Evolutionary conservation across 108 stramenopile species (phyloP), one percentile per base, ranked within the genome.

Genomic region (Poteriospumella lacustris): DNA sequence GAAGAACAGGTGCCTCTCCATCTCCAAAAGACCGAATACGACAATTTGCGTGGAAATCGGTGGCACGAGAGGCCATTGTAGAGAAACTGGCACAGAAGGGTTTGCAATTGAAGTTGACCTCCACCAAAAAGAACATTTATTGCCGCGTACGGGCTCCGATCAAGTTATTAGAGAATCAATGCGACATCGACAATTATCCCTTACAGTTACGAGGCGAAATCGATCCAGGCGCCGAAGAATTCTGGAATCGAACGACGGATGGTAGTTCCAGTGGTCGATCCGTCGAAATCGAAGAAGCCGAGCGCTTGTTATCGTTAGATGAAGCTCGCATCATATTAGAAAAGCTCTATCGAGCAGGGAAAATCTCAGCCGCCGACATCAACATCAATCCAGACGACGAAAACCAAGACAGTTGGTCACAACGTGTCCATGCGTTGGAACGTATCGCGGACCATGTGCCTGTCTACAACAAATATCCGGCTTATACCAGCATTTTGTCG

Each of bases 81-180:
- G 75, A 69, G 39, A 68, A 59, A 43, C 80, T 82, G 19, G 41
- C 15, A 26, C 41, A 68, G 38, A 78, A 77, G 34, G 82, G 82
- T 19, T 77, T 82, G 1, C 82, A 82, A 80, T 80, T 82, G 40
- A 82, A 82, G 79, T 68, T 82, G 52, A 72, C 80, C 5, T 29
- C 78, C 28, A 76, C 58, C 39, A 68, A 68, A 62, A 68, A 60
- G 34, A 41, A 38, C 0, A 33, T 82, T 34, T 77, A 78, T 1
- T 82, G 82, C 59, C 76, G 77, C 34, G 42, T 82, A 28, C 82
- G 82, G 40, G 82, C 82, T 36, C 82, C 82, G 12, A 72, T 82
- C 39, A 75, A 41, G 29, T 58, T 81, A 1, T 42, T 82, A 1
- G 82, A 82, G 64, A 36, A 44, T 15, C 76, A 81, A 68, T 80